Conservation (phyloP, 2,329 filamentous ascomycete species). For the Colletotrichum sp. region DNA sequence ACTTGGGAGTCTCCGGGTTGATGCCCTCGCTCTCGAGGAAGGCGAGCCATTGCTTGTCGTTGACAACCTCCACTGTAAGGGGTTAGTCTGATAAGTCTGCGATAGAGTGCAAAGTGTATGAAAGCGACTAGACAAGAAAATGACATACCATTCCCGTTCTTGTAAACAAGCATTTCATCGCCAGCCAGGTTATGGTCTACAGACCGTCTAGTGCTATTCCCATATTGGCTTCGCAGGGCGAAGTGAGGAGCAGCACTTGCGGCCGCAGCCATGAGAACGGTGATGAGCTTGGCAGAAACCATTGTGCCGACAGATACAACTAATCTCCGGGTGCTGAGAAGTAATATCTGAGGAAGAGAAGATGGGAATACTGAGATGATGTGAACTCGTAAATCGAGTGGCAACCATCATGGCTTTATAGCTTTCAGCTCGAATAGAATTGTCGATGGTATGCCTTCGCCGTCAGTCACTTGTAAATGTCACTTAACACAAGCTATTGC, state of each 20-base stretch:
- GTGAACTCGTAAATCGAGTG: not conserved
- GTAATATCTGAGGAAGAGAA: not conserved
- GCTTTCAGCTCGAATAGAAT: not conserved
- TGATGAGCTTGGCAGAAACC: not conserved
- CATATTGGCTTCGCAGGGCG: not conserved
- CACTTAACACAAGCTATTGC: not conserved
- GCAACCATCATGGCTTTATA: not conserved
- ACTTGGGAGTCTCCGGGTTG: not conserved
- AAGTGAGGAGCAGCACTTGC: conserved; percentile 2
- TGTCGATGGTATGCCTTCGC: not conserved
- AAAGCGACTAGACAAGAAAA: not conserved
- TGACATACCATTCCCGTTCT: not conserved
- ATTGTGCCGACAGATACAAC: not conserved
- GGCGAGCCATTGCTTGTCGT: not conserved
- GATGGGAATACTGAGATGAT: not conserved
- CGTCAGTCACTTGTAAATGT: rapidly evolving
- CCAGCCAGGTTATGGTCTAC: not conserved
- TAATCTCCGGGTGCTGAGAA: not conserved
- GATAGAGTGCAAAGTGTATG: rapidly evolving
- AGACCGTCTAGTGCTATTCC: not conserved
- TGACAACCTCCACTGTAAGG: not conserved
- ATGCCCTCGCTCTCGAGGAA: not conserved
- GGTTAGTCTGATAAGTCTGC: not conserved
- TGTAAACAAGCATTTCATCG: not conserved
- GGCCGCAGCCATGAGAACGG: not conserved